Conservation (phyloP, 2,329 filamentous ascomycete species). For the Hypoxylon sp. region DNA sequence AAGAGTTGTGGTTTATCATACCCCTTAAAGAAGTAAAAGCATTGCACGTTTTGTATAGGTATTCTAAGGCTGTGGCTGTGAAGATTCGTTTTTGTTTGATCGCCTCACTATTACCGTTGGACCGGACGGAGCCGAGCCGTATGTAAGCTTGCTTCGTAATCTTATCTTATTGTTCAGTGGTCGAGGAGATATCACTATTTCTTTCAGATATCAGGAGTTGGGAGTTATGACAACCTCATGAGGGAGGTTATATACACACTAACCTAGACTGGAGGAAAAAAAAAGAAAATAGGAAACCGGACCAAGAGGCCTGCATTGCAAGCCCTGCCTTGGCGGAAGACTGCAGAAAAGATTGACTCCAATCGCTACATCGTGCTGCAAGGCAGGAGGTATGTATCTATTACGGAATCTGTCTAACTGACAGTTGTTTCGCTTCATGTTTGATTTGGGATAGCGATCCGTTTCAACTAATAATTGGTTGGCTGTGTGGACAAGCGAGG, state of each 20-base stretch:
- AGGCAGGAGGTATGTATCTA: not conserved
- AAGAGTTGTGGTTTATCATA: not conserved
- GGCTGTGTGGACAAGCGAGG: constrained; percentile 17
- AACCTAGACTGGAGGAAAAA: not conserved
- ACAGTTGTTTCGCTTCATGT: constrained; percentile 32
- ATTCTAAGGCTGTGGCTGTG: constrained; percentile 32
- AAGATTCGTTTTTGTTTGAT: constrained; percentile 41
- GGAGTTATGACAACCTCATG: not conserved
- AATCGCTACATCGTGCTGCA: constrained; percentile 9
- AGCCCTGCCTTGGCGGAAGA: not conserved
- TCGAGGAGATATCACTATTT: not conserved
- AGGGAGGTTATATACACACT: not conserved
- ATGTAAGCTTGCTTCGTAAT: constrained; percentile 4
- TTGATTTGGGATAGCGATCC: constrained; percentile 29
- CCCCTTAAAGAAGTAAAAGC: constrained; percentile 10
- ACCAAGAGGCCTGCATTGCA: not conserved
- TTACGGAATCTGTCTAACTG: constrained; percentile 11
- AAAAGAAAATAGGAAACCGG: constrained; percentile 3
- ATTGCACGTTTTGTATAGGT: too few relatives aligned
- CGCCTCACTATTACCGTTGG: constrained; percentile 28
- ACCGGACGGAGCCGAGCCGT: constrained; percentile 3
- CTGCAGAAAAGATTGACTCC: constrained; percentile 2
- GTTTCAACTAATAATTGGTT: constrained; percentile 34
- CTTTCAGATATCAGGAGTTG: not conserved
- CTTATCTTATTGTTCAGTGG: not conserved